Percentiles rank a stretch among this genome's conserved stretches.
Evolutionary conservation across 2,329 filamentous ascomycete species (phyloP).

Genomic region (Aspergillus sp.): DNA sequence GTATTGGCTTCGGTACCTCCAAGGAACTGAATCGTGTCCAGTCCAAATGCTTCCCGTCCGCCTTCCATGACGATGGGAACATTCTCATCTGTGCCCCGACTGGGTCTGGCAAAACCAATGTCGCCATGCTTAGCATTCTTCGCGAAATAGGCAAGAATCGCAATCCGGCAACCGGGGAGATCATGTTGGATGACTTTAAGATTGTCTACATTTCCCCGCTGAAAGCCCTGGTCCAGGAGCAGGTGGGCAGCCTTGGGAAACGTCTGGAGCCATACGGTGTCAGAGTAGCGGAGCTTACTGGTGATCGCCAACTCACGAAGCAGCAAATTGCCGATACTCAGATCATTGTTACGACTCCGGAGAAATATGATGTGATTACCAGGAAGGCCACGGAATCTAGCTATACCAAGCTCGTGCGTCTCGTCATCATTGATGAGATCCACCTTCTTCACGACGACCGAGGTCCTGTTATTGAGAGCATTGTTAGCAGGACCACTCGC

Average conservation of each 20-base stretch:
- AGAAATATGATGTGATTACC: slow-evolving; percentile 99
- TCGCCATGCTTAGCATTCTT: slow-evolving; percentile 93
- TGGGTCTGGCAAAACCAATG: slow-evolving; percentile 96
- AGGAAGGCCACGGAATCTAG: slow-evolving; percentile 93
- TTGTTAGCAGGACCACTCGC: slow-evolving; percentile 87
- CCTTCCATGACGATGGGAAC: slow-evolving; percentile 90
- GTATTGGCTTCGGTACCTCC: slow-evolving; percentile 71
- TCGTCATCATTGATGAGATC: slow-evolving; percentile 97
- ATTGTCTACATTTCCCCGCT: slow-evolving; percentile 95
- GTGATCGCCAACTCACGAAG: slow-evolving; percentile 95
- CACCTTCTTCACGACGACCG: slow-evolving; percentile 95
- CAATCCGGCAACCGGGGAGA: slow-evolving; percentile 79
- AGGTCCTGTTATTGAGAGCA: slow-evolving; percentile 92
- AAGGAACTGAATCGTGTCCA: slow-evolving; percentile 92
- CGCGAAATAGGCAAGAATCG: slow-evolving; percentile 95
- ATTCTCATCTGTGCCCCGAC: slow-evolving; percentile 97
- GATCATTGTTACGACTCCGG: slow-evolving; percentile 94
- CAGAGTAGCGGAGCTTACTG: slow-evolving; percentile 87
- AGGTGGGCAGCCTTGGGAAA: slow-evolving; percentile 94
- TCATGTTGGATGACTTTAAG: slow-evolving; percentile 94
- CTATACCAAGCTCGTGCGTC: slow-evolving; percentile 91
- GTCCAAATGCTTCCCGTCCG: slow-evolving; percentile 81
- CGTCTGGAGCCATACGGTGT: slow-evolving; percentile 85
- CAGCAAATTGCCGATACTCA: slow-evolving; percentile 97
- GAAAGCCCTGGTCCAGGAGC: slow-evolving; percentile 92